Base-by-base conservation (phyloP, 805 yeast species). In the Limtongia smithiae region DNA sequence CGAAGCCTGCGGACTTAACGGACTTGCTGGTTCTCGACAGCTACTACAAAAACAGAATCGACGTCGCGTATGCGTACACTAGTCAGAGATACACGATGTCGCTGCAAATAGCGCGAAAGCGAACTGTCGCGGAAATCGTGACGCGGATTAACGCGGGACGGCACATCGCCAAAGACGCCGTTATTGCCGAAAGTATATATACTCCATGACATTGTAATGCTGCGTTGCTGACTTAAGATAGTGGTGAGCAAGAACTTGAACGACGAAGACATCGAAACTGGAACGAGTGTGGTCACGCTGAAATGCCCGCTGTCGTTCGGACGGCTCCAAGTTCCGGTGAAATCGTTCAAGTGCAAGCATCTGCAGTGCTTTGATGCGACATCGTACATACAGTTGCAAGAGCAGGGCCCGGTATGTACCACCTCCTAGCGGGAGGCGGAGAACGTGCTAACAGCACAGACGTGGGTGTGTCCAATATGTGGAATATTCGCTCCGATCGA, bases 391-490 rank as follows among this genome's bases (percentile, higher is more conserved):
- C 78, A 80, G 60, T 73, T 89, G 37, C 97, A 91, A 64, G 72
- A 73, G 47, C 91, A 84, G 62, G 79, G 85, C 0, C 84, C 96
- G 0, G 41, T 44, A 21, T 20, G 28, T 36, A 4, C 6, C 11
- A 12, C 14, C 21, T 12, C 9, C 11, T 3, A 22, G 24, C n/a
- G n/a, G 9, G 14, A 4, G 28, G 9, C 9, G 6, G 28, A 20
- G 22, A 35, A 8, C 3, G 9, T 22, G 4, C 12, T 28, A n/a
- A 33, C 33, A 8, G 6, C 14, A 14, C 12, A 43, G 46, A 78
- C 85, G 0, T 91, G 97, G 97, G 69, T 70, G 44, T 93, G 98
- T 62, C 96, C 97, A 0, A 74, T 87, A 3, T 93, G 98, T 64
- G 77, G 77, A 53, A 69, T 67, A 4, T 62, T 62, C 2, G 68